Evolutionary conservation across 495 filamentous ascomycete genomes (phyloP).

Genomic region (Xylaria intraflava): DNA sequence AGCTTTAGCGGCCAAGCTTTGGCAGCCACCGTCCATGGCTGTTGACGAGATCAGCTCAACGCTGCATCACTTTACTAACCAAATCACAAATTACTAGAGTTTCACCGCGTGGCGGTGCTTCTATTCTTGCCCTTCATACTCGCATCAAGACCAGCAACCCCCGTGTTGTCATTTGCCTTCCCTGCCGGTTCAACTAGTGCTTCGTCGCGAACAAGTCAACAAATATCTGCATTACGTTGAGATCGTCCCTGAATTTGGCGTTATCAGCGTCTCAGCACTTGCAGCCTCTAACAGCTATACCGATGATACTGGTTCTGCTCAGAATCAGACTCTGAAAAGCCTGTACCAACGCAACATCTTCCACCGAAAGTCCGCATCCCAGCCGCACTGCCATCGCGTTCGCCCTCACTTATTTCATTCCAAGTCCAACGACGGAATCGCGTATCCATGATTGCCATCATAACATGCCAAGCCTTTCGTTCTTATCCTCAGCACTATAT

Average conservation of each 20-base stretch:
- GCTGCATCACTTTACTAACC: conserved; percentile 18
- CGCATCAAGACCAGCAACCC: conserved; percentile 10
- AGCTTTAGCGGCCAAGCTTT: conserved; percentile 4
- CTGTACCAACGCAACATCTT: not conserved
- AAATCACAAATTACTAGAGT: conserved; percentile 14
- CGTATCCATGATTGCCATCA: not conserved
- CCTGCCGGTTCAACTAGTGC: not conserved
- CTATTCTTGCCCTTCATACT: conserved; percentile 9
- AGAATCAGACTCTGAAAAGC: not conserved
- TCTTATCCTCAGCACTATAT: not conserved
- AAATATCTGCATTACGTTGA: not conserved
- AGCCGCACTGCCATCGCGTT: not conserved
- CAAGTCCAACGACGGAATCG: not conserved
- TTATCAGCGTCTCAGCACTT: not conserved
- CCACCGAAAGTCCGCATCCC: not conserved
- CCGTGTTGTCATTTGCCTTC: conserved; percentile 8
- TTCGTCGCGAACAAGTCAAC: not conserved
- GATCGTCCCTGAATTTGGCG: not conserved
- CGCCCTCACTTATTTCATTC: not conserved
- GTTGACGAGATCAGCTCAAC: not conserved
- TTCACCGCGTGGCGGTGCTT: conserved; percentile 14
- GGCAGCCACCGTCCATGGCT: conserved; percentile 1
- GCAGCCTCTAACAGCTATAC: not conserved
- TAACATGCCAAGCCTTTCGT: not conserved
- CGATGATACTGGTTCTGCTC: not conserved